A percentile compares a stretch with the other conserved stretches of the same genome.
Evolutionary conservation across 768 basidiomycete species (phyloP).

Genomic region (Naematelia encephala): DNA sequence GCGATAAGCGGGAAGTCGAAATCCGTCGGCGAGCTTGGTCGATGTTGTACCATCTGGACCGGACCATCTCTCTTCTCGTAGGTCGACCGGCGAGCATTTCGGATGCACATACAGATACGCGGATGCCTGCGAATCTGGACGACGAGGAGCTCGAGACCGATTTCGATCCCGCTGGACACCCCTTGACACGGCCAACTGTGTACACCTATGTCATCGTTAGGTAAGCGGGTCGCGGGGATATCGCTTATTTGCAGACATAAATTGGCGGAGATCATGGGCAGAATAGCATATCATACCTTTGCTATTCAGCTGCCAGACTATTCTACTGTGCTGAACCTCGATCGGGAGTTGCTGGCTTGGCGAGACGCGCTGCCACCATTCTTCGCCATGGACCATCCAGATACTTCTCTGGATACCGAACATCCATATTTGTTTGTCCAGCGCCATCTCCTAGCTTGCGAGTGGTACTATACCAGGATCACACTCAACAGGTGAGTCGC

Average conservation of each 20-base stretch:
- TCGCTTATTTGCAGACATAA: conserved; percentile 34
- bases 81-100: conserved; percentile 51
- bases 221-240: conserved; percentile 11
- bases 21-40: conserved; percentile 50
- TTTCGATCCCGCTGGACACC: conserved; percentile 49
- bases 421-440: conserved; percentile 51
- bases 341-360: conserved; percentile 50
- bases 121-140: conserved; percentile 50
- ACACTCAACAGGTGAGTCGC: conserved; percentile 45
- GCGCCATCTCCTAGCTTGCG: conserved; percentile 50
- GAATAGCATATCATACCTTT: conserved; percentile 51
- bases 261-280: conserved; percentile 50
- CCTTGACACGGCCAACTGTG: conserved; percentile 47
- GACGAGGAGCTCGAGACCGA: conserved; percentile 50
- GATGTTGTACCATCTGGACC: conserved; percentile 51
- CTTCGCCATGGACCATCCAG: conserved; percentile 46
- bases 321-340: conserved; percentile 50
- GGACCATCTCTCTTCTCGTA: conserved; percentile 51
- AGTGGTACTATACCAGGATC: conserved; percentile 51
- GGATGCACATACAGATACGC: conserved; percentile 50
- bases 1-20: conserved; percentile 50
- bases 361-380: conserved; percentile 38
- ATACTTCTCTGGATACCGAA: conserved; percentile 45
- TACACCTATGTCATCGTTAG: conserved; percentile 51
- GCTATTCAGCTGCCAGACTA: conserved; percentile 51